phyloP scores from a whole-genome alignment of 2,329 filamentous ascomycete species.

The Aspergillus chevalieri region DNA sequence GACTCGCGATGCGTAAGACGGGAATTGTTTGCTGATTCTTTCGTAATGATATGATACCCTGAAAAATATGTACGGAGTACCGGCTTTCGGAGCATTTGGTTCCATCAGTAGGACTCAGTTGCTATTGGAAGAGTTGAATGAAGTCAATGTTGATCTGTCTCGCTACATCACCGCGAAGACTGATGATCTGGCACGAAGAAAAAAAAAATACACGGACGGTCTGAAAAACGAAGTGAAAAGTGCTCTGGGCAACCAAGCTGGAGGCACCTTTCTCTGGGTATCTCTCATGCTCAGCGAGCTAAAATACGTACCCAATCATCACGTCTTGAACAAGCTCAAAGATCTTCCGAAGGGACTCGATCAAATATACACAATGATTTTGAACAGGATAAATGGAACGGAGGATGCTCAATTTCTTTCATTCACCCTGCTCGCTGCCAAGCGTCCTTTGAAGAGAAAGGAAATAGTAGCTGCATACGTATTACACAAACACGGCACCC shows the following conservation, averaged over 20 bases:
- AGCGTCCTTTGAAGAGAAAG: background rate
- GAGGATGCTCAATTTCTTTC: background rate
- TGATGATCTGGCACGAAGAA: background rate
- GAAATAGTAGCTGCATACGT: background rate
- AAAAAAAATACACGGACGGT: background rate
- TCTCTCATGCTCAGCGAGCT: background rate
- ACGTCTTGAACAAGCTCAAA: background rate
- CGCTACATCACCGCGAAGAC: background rate
- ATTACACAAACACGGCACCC: background rate
- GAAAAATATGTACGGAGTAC: too few relatives aligned
- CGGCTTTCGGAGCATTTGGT: too few relatives aligned
- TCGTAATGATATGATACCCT: slow-evolving; percentile 23
- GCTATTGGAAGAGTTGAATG: background rate
- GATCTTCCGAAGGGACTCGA: background rate
- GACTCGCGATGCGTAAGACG: slow-evolving; percentile 29
- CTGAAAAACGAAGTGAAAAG: background rate
- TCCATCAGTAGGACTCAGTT: background rate
- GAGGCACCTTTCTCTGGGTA: background rate
- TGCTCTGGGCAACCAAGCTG: background rate
- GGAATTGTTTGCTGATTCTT: slow-evolving; percentile 29
- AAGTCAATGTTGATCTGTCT: background rate
- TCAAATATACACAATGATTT: background rate
- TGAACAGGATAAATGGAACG: background rate
- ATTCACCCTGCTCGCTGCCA: background rate
- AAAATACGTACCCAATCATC: background rate